Percentiles rank a stretch among this genome's conserved stretches.
These are phyloP conservation scores for Candida frijolesensis DNA, from an alignment of 1,139 yeast species.

Conservation along the genomic window DNA sequence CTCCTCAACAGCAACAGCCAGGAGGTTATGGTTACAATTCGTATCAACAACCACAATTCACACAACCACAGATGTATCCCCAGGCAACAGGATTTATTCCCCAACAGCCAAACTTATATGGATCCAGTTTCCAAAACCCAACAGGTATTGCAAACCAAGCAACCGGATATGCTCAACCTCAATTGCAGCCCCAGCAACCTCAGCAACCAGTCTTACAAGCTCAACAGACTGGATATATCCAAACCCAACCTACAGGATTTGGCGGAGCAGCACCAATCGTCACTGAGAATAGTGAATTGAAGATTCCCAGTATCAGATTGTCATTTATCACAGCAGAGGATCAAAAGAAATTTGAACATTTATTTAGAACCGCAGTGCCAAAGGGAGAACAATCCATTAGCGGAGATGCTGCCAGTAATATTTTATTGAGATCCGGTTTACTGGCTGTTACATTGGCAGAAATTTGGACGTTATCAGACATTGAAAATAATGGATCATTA, in stretches of 20 bases:
- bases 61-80: slow-evolving; percentile 9
- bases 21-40: slow-evolving; percentile 29
- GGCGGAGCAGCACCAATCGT: slow-evolving; percentile 27
- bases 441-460: slow-evolving; percentile 77
- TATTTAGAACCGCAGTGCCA: slow-evolving; percentile 79
- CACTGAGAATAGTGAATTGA: slow-evolving; percentile 40
- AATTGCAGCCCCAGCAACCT: slow-evolving; percentile 17
- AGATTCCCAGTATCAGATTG: slow-evolving; percentile 69
- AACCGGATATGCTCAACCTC: slow-evolving; percentile 30
- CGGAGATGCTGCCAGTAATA: slow-evolving; percentile 78
- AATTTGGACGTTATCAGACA: slow-evolving; percentile 89
- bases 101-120: slow-evolving; percentile 18
- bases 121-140: slow-evolving; percentile 22
- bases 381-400: slow-evolving; percentile 73
- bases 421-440: slow-evolving; percentile 79
- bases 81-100: slow-evolving; percentile 23
- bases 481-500: slow-evolving; percentile 80
- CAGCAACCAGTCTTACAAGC: slow-evolving; percentile 19
- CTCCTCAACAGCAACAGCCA: slow-evolving; percentile 23
- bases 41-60: slow-evolving; percentile 21
- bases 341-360: slow-evolving; percentile 80
- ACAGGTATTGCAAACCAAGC: slow-evolving; percentile 25
- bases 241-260: slow-evolving; percentile 43
- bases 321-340: slow-evolving; percentile 85
- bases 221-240: slow-evolving; percentile 37